Conservation (phyloP, 2,329 filamentous ascomycete species). For the Neofusicoccum ribis region DNA sequence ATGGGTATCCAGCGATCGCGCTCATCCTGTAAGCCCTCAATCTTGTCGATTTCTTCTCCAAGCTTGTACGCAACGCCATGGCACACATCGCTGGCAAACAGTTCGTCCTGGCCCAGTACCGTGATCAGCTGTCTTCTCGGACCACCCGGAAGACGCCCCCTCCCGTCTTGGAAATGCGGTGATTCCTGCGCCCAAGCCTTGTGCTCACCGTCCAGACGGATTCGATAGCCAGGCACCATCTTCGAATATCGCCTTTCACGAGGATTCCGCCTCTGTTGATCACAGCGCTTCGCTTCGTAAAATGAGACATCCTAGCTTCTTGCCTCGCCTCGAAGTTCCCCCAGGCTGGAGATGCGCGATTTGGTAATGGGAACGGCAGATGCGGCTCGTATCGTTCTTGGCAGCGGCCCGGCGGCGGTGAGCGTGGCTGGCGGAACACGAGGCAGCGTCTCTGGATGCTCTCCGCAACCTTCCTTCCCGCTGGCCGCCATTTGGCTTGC, state of each 20-base stretch:
- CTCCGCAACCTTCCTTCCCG: neutral
- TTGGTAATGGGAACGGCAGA: slow-evolving; percentile 9
- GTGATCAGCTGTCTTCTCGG: neutral
- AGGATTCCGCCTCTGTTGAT: neutral
- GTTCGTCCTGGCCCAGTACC: neutral
- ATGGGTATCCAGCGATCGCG: neutral
- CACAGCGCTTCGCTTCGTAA: neutral
- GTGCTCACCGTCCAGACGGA: neutral
- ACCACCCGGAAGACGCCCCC: neutral
- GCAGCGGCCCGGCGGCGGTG: neutral
- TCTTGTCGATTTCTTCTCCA: neutral
- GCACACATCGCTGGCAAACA: neutral
- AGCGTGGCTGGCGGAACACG: slow-evolving; percentile 15
- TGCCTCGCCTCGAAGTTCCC: neutral
- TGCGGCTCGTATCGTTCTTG: slow-evolving; percentile 14
- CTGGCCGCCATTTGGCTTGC: neutral
- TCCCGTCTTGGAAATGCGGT: neutral
- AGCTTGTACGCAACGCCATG: neutral
- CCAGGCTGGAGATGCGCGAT: neutral
- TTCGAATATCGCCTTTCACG: neutral
- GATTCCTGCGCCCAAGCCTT: neutral
- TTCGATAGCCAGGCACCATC: neutral
- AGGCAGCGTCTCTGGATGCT: neutral
- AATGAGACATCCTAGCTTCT: neutral
- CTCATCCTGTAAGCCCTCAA: neutral